Evolutionary conservation across 1,284 basidiomycete species (phyloP).

Genomic region (Ustilago bromivora): DNA sequence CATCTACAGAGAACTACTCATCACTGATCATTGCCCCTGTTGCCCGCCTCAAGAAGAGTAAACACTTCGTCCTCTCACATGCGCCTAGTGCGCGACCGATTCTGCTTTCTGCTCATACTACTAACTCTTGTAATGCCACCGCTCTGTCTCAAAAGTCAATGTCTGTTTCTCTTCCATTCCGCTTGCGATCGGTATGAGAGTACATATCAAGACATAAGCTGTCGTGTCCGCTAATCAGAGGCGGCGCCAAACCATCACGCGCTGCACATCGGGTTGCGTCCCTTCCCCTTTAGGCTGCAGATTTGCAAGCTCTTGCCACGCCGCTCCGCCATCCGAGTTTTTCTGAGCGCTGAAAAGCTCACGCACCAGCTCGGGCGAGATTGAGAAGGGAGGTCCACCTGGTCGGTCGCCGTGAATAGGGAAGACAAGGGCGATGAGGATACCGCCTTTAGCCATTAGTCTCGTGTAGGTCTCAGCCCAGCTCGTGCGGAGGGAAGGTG

Average conservation of each 20-base stretch:
- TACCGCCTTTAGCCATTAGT: slow-evolving; percentile 37
- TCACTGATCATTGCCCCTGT: neutral
- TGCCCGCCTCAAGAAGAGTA: neutral
- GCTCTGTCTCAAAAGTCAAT: neutral
- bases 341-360: slow-evolving; percentile 28
- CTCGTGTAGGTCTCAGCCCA: slow-evolving; percentile 60
- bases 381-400: slow-evolving; percentile 54
- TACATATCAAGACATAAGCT: neutral
- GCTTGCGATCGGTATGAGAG: neutral
- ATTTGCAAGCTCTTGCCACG: slow-evolving; percentile 46
- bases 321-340: slow-evolving; percentile 25
- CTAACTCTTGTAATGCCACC: neutral
- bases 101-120: neutral
- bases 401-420: slow-evolving; percentile 58
- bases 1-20: neutral
- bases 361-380: slow-evolving; percentile 46
- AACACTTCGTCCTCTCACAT: neutral
- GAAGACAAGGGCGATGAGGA: slow-evolving; percentile 54
- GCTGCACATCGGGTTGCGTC: slow-evolving; percentile 43
- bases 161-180: neutral
- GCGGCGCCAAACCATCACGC: slow-evolving; percentile 56
- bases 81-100: neutral
- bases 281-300: slow-evolving; percentile 39
- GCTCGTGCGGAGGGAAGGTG: slow-evolving; percentile 36
- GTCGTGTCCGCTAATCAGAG: slow-evolving; percentile 9